Evolutionary conservation across 2,329 filamentous ascomycete species (phyloP), one percentile per base, ranked within the genome.

Genomic region (Neophaeococcomyces aloes): DNA sequence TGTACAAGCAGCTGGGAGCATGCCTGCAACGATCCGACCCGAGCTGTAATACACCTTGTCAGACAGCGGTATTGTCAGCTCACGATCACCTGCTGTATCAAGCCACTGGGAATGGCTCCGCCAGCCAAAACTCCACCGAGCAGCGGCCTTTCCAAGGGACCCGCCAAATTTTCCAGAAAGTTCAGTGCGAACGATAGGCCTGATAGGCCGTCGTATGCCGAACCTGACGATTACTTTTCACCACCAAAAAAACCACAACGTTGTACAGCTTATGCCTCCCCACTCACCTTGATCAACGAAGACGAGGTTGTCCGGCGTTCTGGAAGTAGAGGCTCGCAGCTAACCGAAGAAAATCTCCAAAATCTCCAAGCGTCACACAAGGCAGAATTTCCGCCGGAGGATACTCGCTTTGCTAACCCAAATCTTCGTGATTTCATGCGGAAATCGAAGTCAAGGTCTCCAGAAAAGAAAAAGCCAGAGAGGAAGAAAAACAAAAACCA

Each of bases 291-390:
- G 25, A 45, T 50, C 36, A 44, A 46, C 42, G 48, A 49, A 45
- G 42, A 48, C 42, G 33, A 38, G 17, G 33, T 18, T 19, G 21
- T 46, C 48, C 29, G 49, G 44, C 30, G 42, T 36, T 30, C 42
- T 29, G 19, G 29, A 38, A 37, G 46, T 34, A 18, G 34, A 45
- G 17, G 29, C 18, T 25, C 44, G 19, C 49, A 45, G 21, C 38
- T 54, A 38, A 54, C 52, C 13, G 45, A 52, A 43, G 42, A 50
- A 35, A 52, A 54, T 38, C 52, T 54, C 44, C 49, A 50, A 34
- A 38, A 41, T 38, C 48, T 51, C 25, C 45, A 50, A 25, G 46
- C 43, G 29, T 46, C 49, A 17, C 36, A 47, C 34, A 29, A 38
- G 30, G 29, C 45, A 14, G 21, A 42, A 5, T 45, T 33, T 15